Base-by-base conservation (phyloP, 768 basidiomycete species). In the Boletus sensibilis region DNA sequence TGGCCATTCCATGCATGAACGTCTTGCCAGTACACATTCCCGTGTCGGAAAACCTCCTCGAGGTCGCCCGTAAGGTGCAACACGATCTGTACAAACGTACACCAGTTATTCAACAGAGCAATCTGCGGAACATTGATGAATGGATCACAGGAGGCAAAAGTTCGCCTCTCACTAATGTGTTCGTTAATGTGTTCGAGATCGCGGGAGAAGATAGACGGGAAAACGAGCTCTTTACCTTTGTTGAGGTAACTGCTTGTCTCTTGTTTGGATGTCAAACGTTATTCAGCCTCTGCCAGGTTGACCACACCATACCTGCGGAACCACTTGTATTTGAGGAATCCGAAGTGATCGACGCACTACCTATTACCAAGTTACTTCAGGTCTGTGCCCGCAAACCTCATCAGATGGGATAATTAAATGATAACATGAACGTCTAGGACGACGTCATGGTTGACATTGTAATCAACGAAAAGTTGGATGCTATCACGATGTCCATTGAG, bases 1-100 rank as follows among this genome's bases (percentile, higher is more conserved):
- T 80, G n/a, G 76, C 76, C 5, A 59, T 74, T 18, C 78, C 79
- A n/a, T 79, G 77, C 57, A 69, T 78, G 65, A 79, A 80, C 53
- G 69, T 78, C 10, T 55, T 79, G 20, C 78, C 79, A 25, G 59
- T 80, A 46, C 64, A 68, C 52, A 64, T 78, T 10, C 43, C 61
- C 6, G 60, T 55, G 18, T 66, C 21, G 34, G 60, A 21, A 38
- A 58, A 44, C 59, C 58, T 49, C 3, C 51, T 76, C 10, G 66
- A 68, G 8, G 60, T 74, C 16, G 74, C 76, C 2, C 63, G 60
- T 44, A 52, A 43, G 5, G 70, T 79, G 23, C 71, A 75, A 41
- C 58, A 66, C 9, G 75, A 76, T 49, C 67, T 80, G 29, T 66
- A 63, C 40, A 64, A 35, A 25, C 73, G 79, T 40, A 72, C 76